Evolutionary conservation across 108 stramenopile species (phyloP).

Genomic region (Nitzschia putrida): DNA sequence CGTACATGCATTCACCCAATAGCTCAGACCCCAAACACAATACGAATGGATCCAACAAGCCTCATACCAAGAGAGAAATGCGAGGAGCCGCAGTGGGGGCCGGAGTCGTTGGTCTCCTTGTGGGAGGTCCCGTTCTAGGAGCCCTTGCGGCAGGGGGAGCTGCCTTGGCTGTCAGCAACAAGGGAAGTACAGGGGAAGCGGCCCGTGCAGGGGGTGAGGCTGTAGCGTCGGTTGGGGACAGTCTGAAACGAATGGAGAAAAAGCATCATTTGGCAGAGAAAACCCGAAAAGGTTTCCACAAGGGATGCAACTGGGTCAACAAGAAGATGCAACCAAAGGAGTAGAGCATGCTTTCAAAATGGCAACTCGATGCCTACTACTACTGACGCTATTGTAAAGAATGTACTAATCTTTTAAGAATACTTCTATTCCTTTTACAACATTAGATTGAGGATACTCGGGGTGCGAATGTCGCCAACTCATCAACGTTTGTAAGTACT

Average conservation of each 20-base stretch:
- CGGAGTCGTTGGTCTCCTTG: conserved; percentile 62
- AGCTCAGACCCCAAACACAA: not conserved
- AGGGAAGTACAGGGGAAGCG: conserved; percentile 46
- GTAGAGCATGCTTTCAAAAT: too few species aligned
- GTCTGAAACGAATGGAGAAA: conserved; percentile 59
- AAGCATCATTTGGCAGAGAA: conserved; percentile 74
- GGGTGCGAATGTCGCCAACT: too few species aligned
- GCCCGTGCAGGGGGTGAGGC: conserved; percentile 63
- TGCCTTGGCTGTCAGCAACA: conserved; percentile 48
- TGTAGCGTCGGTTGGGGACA: conserved; percentile 49
- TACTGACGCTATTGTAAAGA: too few species aligned
- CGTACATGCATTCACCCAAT: conserved; percentile 1
- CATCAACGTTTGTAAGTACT: too few species aligned
- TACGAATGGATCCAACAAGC: conserved; percentile 7
- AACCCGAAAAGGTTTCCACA: conserved; percentile 42
- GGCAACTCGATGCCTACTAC: too few species aligned
- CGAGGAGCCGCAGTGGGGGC: conserved; percentile 65
- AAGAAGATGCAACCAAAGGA: conserved; percentile 16
- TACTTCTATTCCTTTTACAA: too few species aligned
- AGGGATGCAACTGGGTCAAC: conserved; percentile 34
- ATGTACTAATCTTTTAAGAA: too few species aligned
- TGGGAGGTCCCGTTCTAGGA: conserved; percentile 70
- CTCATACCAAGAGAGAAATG: conserved; percentile 32
- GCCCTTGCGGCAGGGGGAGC: conserved; percentile 63
- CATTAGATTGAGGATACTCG: too few species aligned